phyloP scores from a whole-genome alignment of 768 basidiomycete species.

The Baorangia bicolor region DNA sequence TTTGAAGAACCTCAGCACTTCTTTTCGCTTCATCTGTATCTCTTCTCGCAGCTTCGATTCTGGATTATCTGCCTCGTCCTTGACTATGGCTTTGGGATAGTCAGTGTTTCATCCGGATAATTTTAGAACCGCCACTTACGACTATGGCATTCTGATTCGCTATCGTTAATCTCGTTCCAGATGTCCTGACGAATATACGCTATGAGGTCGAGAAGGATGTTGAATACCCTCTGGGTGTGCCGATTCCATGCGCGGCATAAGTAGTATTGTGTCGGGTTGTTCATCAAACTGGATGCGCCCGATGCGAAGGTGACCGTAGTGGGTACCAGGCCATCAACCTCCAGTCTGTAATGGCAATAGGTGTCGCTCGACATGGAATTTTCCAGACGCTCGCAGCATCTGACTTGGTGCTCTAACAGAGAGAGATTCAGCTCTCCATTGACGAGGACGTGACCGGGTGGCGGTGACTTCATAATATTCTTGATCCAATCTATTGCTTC shows the following conservation, averaged over 20 bases:
- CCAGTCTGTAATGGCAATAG: conserved; percentile 12
- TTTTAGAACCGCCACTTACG: conserved; percentile 1
- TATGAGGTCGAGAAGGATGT: conserved; percentile 17
- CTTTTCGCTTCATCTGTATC: conserved; percentile 16
- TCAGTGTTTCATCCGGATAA: neutral
- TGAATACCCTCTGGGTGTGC: conserved; percentile 13
- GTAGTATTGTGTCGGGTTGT: conserved; percentile 11
- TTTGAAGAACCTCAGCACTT: conserved; percentile 18
- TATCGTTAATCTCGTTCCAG: neutral
- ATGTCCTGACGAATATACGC: conserved; percentile 9
- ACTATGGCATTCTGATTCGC: neutral
- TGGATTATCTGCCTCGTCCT: neutral
- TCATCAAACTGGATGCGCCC: neutral
- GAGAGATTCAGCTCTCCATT: conserved; percentile 25
- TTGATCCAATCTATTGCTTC: conserved; percentile 1
- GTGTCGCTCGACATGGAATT: neutral
- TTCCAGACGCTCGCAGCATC: conserved; percentile 2
- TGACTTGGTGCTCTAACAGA: conserved; percentile 22
- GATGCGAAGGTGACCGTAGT: conserved; percentile 10
- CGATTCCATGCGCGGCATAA: conserved; percentile 25
- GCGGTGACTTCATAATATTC: conserved; percentile 6
- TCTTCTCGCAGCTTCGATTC: conserved; percentile 9
- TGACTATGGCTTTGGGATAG: neutral
- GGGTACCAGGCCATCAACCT: conserved; percentile 5
- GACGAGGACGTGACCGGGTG: conserved; percentile 19